Evolutionary conservation across 2,329 filamentous ascomycete genomes (phyloP).

Genomic region (Ophidiomyces ophidiicola): DNA sequence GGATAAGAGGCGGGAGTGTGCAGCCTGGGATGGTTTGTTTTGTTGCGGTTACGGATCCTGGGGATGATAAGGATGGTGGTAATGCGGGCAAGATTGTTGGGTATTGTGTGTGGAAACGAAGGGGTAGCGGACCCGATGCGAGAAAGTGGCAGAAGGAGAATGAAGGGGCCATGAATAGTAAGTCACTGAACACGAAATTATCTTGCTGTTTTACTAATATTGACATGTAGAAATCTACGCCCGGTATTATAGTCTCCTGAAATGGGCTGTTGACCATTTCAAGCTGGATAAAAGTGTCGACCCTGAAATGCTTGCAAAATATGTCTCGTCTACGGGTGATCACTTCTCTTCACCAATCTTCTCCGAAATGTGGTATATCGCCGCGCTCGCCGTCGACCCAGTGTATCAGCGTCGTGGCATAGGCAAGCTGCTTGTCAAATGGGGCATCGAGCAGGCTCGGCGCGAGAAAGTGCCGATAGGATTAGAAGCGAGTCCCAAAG

Average conservation of each 20-base stretch:
- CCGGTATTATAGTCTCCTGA: conserved; percentile 1
- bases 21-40: conserved; percentile 13
- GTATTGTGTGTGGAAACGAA: conserved; percentile 14
- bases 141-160: conserved; percentile 13
- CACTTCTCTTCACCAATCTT: conserved; percentile 14
- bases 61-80: conserved; percentile 6
- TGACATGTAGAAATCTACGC: neutral
- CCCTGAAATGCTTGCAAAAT: neutral
- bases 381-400: conserved; percentile 18
- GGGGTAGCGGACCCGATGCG: conserved; percentile 8
- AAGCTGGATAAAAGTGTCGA: neutral
- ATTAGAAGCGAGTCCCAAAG: conserved; percentile 17
- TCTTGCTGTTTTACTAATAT: neutral
- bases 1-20: conserved; percentile 15
- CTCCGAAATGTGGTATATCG: conserved; percentile 19
- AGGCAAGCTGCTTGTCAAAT: conserved; percentile 16
- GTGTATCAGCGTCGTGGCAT: conserved; percentile 18
- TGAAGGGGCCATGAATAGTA: conserved; percentile 2
- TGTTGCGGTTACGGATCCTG: conserved; percentile 14
- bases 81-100: conserved; percentile 16
- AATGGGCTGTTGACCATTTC: neutral
- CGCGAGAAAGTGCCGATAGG: conserved; percentile 17
- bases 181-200: neutral
- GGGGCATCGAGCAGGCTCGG: conserved; percentile 16
- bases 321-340: neutral